Evolutionary conservation across 768 basidiomycete genomes (phyloP), one percentile per base, ranked within the genome.

Genomic region (Termitomyces titanicus): DNA sequence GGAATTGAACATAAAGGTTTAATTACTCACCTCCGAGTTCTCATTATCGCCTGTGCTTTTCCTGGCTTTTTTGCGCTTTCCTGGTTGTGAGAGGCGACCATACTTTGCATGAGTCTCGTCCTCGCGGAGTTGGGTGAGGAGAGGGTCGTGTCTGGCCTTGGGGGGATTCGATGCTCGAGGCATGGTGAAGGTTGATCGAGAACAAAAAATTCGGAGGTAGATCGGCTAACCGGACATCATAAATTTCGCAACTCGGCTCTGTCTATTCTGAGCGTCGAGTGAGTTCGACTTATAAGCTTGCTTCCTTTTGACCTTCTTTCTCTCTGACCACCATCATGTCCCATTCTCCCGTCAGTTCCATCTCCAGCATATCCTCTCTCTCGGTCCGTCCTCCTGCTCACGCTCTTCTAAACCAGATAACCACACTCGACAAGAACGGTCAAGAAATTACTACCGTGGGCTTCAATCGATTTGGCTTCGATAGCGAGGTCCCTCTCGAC

Each of bases 401-500:
- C 56, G 25, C 31, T 53, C 55, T 64, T 60, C 50, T 40, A 52
- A 33, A 55, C 24, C 63, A 90, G 86, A 82, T 81, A 53, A 78
- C 70, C 53, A 83, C 82, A 33, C 70, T 89, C 57, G 92, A 90
- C 70, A 89, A 88, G 74, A 79, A 83, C 56, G 92, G 90, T 47
- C 59, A 79, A 9, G 86, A 86, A 66, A 92, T 94, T 64, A 81
- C 76, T 52, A 76, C 83, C 20, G 94, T 98, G 42, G 95, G 95
- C 44, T 84, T 87, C 66, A 72, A 88, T 59, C 83, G 87, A 53
- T 97, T 97, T 62, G 94, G 92, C 8, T 95, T 98, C 71, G 88
- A 97, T 72, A 87, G 88, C 63, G 83, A 88, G 63, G 90, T 94
- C 58, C 68, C 87, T 55, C 71, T 94, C 63, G 88, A 93, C 60